Base-by-base conservation (phyloP, 768 basidiomycete species). In the Suillus subluteus region DNA sequence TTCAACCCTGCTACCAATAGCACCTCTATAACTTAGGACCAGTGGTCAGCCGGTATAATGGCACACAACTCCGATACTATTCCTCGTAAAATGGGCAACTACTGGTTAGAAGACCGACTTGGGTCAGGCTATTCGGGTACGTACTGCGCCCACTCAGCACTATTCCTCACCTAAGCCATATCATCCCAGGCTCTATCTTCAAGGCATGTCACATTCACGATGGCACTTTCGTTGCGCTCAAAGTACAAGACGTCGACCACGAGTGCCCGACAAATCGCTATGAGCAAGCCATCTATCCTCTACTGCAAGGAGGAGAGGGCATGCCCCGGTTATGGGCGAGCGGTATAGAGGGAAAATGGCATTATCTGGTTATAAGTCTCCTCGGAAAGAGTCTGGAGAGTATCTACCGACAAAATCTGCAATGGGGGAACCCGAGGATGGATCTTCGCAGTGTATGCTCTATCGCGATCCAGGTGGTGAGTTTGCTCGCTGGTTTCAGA, bases 211-310 rank as follows among this genome's bases (percentile, higher is more conserved):
- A 94, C 69, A 68, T 92, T 1, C 81, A 87, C 71, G 88, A 79
- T 3, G 79, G 82, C 23, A 82, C 88, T 52, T 74, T 82, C n/a
- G 90, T 90, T 50, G 91, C 91, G 3, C 82, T 94, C 63, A 94
- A 94, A 74, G 79, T 94, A 12, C 91, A 94, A 75, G 81, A 83
- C 65, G 78, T 86, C 26, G 81, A 92, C 68, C 87, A 91, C 65
- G 86, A 89, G 73, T 92, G 90, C 71, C 92, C 90, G 0, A 92
- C 91, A 4, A 94, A 94, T 72, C 80, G 78, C 38, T 91, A 89
- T 63, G 91, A 94, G 73, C 86, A 89, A 21, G 68, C 79, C 66
- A 81, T 93, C 63, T 94, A 92, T 72, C 91, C 91, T 23, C 70
- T 83, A 8, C 76, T 94, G 15, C 90, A 90, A 77, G 91, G 91